phyloP scores from a whole-genome alignment of 345 rosid species.

The Excoecaria agallocha region DNA sequence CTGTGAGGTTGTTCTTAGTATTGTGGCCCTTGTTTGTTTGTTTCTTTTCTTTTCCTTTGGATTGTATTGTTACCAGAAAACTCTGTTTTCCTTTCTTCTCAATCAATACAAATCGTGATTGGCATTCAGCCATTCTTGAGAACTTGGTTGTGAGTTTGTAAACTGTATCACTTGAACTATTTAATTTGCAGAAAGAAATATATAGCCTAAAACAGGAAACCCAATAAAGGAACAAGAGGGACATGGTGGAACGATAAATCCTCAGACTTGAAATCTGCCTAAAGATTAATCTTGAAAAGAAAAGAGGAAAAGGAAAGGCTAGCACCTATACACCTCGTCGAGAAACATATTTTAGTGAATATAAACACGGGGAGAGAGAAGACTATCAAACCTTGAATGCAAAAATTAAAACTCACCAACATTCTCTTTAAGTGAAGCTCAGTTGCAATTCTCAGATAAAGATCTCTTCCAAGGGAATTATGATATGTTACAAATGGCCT shows the following conservation, averaged over 20 bases:
- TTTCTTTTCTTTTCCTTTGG: no score
- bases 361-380: background rate
- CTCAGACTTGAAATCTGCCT: background rate
- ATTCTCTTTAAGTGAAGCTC: slow-evolving; percentile 97
- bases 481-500: slow-evolving; percentile 91
- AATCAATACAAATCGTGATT: no score
- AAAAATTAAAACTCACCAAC: slow-evolving; percentile 52
- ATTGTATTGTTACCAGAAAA: no score
- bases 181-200: no score
- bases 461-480: slow-evolving; percentile 92
- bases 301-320: background rate
- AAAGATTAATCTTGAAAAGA: background rate
- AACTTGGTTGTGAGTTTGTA: no score
- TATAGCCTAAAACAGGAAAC: background rate
- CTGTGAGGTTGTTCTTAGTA: no score
- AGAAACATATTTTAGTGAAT: background rate
- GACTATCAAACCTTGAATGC: background rate
- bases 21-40: no score
- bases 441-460: slow-evolving; percentile 89
- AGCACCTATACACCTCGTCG: background rate
- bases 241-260: background rate
- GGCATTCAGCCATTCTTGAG: no score
- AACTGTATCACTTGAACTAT: no score
- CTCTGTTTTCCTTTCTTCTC: no score
- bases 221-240: background rate